These are phyloP conservation scores for Kwoniella sp. DNA, from an alignment of 768 basidiomycete species.

Conservation along the genomic window DNA sequence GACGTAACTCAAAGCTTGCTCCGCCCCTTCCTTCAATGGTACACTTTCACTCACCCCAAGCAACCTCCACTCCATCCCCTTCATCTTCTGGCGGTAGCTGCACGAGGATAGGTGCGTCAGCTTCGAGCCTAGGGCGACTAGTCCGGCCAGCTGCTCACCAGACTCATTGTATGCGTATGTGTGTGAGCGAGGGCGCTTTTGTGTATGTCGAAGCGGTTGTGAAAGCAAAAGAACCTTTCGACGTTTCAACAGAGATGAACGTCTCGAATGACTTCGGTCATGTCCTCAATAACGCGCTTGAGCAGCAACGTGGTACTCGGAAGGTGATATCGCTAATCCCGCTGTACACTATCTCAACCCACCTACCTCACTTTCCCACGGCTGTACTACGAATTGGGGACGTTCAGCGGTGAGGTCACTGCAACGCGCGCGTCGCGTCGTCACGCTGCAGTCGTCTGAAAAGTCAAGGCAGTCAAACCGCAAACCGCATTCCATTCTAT, in stretches of 20 bases:
- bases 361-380: background rate
- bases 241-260: background rate
- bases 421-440: background rate
- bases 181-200: too few species aligned
- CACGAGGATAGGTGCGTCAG: background rate
- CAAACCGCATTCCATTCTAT: background rate
- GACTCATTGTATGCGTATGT: conserved; percentile 37
- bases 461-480: background rate
- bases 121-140: background rate
- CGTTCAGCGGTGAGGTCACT: too few species aligned
- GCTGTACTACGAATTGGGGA: too few species aligned
- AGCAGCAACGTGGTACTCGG: too few species aligned
- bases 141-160: conserved; percentile 23
- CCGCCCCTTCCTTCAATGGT: background rate
- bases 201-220: too few species aligned
- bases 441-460: background rate
- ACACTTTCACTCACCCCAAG: conserved; percentile 53
- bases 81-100: conserved; percentile 54
- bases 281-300: background rate
- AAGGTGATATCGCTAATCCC: background rate
- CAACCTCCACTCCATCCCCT: conserved; percentile 55
- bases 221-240: too few species aligned
- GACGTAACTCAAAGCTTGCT: too few species aligned
- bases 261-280: background rate
- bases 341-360: too few species aligned